phyloP scores from a whole-genome alignment of 2,329 filamentous ascomycete species.

The Colletotrichum higginsianum region DNA sequence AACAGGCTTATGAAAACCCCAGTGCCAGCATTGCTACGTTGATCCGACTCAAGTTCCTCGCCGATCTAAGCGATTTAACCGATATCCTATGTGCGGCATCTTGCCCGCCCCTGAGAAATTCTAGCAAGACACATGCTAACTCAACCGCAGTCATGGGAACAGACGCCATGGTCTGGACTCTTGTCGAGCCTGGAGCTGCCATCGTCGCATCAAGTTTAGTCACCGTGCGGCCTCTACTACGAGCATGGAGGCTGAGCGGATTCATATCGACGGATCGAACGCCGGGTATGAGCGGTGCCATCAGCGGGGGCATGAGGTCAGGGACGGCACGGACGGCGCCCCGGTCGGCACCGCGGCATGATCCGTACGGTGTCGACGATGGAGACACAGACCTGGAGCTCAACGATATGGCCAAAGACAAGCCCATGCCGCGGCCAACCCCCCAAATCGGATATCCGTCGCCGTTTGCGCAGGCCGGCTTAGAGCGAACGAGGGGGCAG shows the following conservation, averaged over 20 bases:
- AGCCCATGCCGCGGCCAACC: conserved; percentile 9
- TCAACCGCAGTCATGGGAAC: conserved; percentile 60
- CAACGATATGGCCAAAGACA: conserved; percentile 19
- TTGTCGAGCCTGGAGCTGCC: conserved; percentile 70
- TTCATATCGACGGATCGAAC: conserved; percentile 60
- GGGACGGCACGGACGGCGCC: conserved; percentile 48
- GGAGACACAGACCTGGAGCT: conserved; percentile 55
- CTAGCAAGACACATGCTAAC: not conserved
- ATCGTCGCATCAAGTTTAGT: conserved; percentile 69
- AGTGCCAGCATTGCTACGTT: conserved; percentile 70
- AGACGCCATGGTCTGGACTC: conserved; percentile 69
- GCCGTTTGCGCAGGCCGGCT: not conserved
- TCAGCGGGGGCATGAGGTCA: conserved; percentile 48
- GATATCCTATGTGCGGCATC: conserved; percentile 64
- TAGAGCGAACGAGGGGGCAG: not conserved
- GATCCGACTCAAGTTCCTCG: conserved; percentile 64
- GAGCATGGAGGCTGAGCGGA: conserved; percentile 61
- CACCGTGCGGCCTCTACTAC: conserved; percentile 69
- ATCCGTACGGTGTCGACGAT: conserved; percentile 53
- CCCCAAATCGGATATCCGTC: not conserved
- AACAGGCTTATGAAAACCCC: not conserved
- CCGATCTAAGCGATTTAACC: conserved; percentile 59
- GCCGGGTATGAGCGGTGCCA: conserved; percentile 46
- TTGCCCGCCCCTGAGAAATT: not conserved
- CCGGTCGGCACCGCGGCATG: conserved; percentile 47